Percentiles rank a stretch among this genome's conserved stretches.
These are phyloP conservation scores for Hypsizygus ulmarius DNA, from an alignment of 1,284 basidiomycete species.

Conservation along the genomic window DNA sequence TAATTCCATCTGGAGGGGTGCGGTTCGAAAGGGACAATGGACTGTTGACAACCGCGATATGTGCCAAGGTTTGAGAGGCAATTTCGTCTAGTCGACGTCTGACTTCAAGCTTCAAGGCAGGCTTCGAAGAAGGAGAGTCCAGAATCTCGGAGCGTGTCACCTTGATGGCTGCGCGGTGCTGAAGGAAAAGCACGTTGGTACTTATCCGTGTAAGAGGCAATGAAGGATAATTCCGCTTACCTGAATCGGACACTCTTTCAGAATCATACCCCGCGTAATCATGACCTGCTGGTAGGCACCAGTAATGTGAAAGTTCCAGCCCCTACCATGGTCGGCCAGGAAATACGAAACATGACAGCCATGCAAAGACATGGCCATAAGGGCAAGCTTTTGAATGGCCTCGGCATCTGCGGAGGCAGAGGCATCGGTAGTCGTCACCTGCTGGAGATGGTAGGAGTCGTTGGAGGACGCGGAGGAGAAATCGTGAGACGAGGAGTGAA, in stretches of 20 bases:
- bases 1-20: slow-evolving; percentile 74
- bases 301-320: slow-evolving; percentile 89
- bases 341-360: slow-evolving; percentile 81
- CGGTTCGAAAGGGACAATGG: slow-evolving; percentile 68
- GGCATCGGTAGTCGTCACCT: slow-evolving; percentile 46
- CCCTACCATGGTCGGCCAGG: slow-evolving; percentile 65
- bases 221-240: slow-evolving; percentile 37
- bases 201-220: slow-evolving; percentile 12
- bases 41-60: slow-evolving; percentile 87
- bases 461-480: slow-evolving; percentile 48
- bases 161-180: slow-evolving; percentile 85
- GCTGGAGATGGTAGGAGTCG: slow-evolving; percentile 40
- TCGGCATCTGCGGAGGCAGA: slow-evolving; percentile 56
- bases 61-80: slow-evolving; percentile 82
- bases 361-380: slow-evolving; percentile 78
- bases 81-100: slow-evolving; percentile 89
- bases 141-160: slow-evolving; percentile 92
- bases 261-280: slow-evolving; percentile 82
- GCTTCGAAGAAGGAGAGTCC: slow-evolving; percentile 78
- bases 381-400: slow-evolving; percentile 77
- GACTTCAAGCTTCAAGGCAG: slow-evolving; percentile 86
- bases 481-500: slow-evolving; percentile 65
- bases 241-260: slow-evolving; percentile 88
- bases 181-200: slow-evolving; percentile 18
- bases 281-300: slow-evolving; percentile 93